Base-by-base conservation (phyloP, 352 stramenopile genomes). In the Phytophthora hybrid region DNA sequence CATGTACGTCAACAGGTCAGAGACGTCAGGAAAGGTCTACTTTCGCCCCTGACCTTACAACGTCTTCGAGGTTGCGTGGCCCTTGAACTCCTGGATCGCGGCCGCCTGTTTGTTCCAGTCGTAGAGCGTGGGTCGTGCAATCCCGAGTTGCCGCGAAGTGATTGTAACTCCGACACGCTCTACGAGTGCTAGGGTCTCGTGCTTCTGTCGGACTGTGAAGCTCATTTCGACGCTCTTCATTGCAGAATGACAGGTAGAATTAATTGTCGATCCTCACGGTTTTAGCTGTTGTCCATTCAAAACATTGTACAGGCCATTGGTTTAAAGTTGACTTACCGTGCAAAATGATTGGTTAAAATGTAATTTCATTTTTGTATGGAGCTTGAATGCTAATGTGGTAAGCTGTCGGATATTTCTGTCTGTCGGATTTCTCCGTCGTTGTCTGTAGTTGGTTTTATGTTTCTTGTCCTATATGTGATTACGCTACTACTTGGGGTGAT, bases 231-330 rank as follows among this genome's bases (percentile, higher is more conserved):
- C 52, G 31, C 52, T 11, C 52, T 34, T 44, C 52, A 59, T 41
- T 41, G 29, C 26, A 59, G 26, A 59, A 44, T 59, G 52, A 59
- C n/a, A 56, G 49, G 16, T 21, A n/a, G 41, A n/a, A 51, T 51
- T 51, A 51, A 13, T 21, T 51, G 9, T 51, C 14, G 18, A 51
- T n/a, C 41, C 41, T 21, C 41, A 19, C 9, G 16, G 41, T 51
- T 51, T 51, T 51, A 51, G 9, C 41, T 51, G 13, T 13, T 19
- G 11, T 7, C 14, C 41, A 51, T 51, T 51, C 14, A 51, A 51
- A 21, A 5, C 18, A 21, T 51, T 51, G 0, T n/a, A 13, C 41
- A 51, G 41, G 13, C 41, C 18, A n/a, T 19, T 51, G 41, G 14
- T 51, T 19, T 51, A 51, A 51, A 51, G 34, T 51, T 21, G 13